A percentile compares a stretch with the other conserved stretches of the same genome.
phyloP scores from a whole-genome alignment of 2,329 filamentous ascomycete genomes.

The Trichoderma atrobrunneum region DNA sequence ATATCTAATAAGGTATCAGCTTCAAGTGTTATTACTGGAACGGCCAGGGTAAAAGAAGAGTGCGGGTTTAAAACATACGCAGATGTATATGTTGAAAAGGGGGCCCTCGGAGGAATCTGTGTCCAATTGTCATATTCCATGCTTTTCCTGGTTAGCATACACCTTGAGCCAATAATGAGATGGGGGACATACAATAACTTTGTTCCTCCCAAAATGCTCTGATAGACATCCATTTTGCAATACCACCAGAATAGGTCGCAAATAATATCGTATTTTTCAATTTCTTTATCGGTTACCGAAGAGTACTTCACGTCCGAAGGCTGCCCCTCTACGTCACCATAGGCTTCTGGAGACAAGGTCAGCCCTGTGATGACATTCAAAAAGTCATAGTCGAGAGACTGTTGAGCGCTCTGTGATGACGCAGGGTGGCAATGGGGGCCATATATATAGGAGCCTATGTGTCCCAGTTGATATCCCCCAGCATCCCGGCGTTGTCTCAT shows the following conservation, averaged over 20 bases:
- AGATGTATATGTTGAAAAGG: slow-evolving; percentile 72
- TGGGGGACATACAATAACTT: slow-evolving; percentile 68
- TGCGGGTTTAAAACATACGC: slow-evolving; percentile 47
- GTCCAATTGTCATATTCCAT: slow-evolving; percentile 78
- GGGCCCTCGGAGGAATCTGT: slow-evolving; percentile 82
- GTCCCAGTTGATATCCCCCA: background rate
- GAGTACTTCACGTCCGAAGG: slow-evolving; percentile 25
- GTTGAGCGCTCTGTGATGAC: background rate
- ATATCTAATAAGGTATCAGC: slow-evolving; percentile 55
- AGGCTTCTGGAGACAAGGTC: slow-evolving; percentile 37
- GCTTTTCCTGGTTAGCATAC: slow-evolving; percentile 44
- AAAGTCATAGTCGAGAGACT: slow-evolving; percentile 42
- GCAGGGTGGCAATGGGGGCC: slow-evolving; percentile 29
- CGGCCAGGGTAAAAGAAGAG: no score
- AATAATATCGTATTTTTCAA: slow-evolving; percentile 76
- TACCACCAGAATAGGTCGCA: slow-evolving; percentile 96
- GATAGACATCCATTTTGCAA: slow-evolving; percentile 88
- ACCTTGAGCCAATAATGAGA: background rate
- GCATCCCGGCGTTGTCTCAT: slow-evolving; percentile 26
- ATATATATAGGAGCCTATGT: slow-evolving; percentile 1
- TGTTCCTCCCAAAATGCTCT: slow-evolving; percentile 84
- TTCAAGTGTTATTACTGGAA: background rate
- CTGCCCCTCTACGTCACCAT: slow-evolving; percentile 35
- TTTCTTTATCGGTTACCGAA: slow-evolving; percentile 55
- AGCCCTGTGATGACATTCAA: slow-evolving; percentile 42